These are phyloP conservation scores for Suillus americanus DNA, from an alignment of 768 basidiomycete genomes.

Conservation along the genomic window DNA sequence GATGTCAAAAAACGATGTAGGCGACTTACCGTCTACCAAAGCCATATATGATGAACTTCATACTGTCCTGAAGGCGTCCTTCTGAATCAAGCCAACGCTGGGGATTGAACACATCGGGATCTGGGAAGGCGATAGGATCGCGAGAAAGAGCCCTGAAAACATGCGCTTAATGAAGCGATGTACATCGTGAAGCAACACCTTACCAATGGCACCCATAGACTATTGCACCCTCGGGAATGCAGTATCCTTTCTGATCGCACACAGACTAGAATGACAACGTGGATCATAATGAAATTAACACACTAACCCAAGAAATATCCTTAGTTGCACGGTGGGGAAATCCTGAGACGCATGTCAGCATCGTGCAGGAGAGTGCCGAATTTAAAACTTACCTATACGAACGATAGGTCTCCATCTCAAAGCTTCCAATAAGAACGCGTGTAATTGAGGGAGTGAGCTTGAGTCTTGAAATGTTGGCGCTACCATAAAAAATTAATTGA, in stretches of 20 bases:
- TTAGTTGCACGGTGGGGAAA: not conserved
- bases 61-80: not conserved
- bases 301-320: not conserved
- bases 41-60: not conserved
- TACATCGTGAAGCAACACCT: not conserved
- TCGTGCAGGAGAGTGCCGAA: not conserved
- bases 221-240: not conserved
- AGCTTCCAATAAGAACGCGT: not conserved
- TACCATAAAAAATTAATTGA: not conserved
- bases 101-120: not conserved
- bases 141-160: not conserved
- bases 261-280: not conserved
- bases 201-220: not conserved
- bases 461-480: not conserved
- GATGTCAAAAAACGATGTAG: not conserved
- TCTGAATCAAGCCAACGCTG: not conserved
- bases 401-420: not conserved
- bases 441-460: not conserved
- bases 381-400: not conserved
- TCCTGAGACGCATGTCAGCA: not conserved
- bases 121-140: not conserved
- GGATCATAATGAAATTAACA: not conserved
- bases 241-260: not conserved
- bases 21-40: not conserved
- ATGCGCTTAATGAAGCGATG: not conserved